Evolutionary conservation across 352 stramenopile genomes (phyloP).

Genomic region (Phytophthora cajani): DNA sequence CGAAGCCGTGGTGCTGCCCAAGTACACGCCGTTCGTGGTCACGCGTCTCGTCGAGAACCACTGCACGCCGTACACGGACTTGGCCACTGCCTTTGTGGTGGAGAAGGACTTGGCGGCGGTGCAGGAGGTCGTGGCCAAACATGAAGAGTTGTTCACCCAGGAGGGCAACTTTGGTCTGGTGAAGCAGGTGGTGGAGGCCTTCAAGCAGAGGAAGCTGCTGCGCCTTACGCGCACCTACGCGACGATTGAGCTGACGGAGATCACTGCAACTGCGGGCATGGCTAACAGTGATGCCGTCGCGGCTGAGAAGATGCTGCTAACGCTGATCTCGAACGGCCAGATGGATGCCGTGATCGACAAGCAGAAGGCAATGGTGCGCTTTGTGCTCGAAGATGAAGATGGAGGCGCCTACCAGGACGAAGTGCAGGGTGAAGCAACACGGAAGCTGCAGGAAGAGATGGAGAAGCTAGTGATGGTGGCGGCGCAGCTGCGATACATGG

Average conservation of each 20-base stretch:
- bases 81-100: constrained; percentile 61
- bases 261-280: constrained; percentile 59
- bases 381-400: constrained; percentile 72
- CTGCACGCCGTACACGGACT: constrained; percentile 63
- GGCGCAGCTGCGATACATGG: constrained; percentile 74
- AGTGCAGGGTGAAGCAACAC: constrained; percentile 53
- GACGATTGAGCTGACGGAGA: constrained; percentile 72
- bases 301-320: constrained; percentile 71
- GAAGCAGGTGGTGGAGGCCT: constrained; percentile 73
- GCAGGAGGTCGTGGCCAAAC: constrained; percentile 43
- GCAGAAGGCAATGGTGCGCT: constrained; percentile 80
- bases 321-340: constrained; percentile 57
- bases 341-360: constrained; percentile 79
- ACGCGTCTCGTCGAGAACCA: constrained; percentile 74
- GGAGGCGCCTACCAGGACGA: constrained; percentile 32
- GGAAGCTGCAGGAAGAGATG: constrained; percentile 73
- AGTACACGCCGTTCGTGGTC: constrained; percentile 85
- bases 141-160: constrained; percentile 56
- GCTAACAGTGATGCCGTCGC: constrained; percentile 36
- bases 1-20: constrained; percentile 63
- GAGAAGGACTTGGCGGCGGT: constrained; percentile 48
- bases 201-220: constrained; percentile 77
- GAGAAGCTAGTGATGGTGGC: constrained; percentile 75
- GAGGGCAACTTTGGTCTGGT: constrained; percentile 81
- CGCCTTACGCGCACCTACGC: constrained; percentile 82